A percentile compares a stretch with the other conserved stretches of the same genome.
phyloP scores from a whole-genome alignment of 2,329 filamentous ascomycete genomes.

The Aaosphaeria pasadenensis region DNA sequence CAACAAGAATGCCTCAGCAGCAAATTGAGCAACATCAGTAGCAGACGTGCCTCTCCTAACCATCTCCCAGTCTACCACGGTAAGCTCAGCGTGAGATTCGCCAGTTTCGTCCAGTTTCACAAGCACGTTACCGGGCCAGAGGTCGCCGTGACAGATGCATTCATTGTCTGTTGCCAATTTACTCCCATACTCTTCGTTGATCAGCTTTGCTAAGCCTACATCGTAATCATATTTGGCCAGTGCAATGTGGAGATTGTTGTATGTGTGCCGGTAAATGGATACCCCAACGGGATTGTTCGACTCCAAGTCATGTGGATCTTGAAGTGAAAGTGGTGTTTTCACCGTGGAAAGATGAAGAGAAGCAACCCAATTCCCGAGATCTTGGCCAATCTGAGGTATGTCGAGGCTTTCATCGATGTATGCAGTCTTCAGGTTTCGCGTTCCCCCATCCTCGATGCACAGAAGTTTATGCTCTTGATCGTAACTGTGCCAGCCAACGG shows the following conservation, averaged over 20 bases:
- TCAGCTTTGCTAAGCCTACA: slow-evolving; percentile 15
- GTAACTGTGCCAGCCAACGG: slow-evolving; percentile 20
- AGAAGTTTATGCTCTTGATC: slow-evolving; percentile 24
- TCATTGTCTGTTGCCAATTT: slow-evolving; percentile 25
- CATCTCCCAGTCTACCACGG: slow-evolving; percentile 38
- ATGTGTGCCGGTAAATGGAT: slow-evolving; percentile 26
- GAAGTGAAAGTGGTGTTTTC: slow-evolving; percentile 9
- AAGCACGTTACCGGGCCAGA: slow-evolving; percentile 39
- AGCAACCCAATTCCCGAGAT: slow-evolving; percentile 32
- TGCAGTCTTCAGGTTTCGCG: slow-evolving; percentile 27
- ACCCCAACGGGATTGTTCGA: slow-evolving; percentile 28
- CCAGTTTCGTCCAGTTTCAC: slow-evolving; percentile 8
- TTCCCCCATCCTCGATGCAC: slow-evolving; percentile 28
- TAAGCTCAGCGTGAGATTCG: slow-evolving; percentile 11
- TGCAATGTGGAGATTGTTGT: slow-evolving; percentile 20
- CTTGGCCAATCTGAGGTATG: slow-evolving; percentile 16
- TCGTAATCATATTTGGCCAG: slow-evolving; percentile 22
- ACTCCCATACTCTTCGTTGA: slow-evolving; percentile 27
- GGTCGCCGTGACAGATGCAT: slow-evolving; percentile 38
- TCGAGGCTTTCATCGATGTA: slow-evolving; percentile 20
- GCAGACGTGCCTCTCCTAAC: slow-evolving; percentile 29
- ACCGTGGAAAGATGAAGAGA: slow-evolving; percentile 18
- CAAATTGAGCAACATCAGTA: slow-evolving; percentile 38
- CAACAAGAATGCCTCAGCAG: slow-evolving; percentile 35
- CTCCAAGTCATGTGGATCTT: slow-evolving; percentile 1